A percentile compares a stretch with the other conserved stretches of the same genome.
Conservation (phyloP, 176 grass and related monocot genomes). For the Neostapfia colusana region DNA sequence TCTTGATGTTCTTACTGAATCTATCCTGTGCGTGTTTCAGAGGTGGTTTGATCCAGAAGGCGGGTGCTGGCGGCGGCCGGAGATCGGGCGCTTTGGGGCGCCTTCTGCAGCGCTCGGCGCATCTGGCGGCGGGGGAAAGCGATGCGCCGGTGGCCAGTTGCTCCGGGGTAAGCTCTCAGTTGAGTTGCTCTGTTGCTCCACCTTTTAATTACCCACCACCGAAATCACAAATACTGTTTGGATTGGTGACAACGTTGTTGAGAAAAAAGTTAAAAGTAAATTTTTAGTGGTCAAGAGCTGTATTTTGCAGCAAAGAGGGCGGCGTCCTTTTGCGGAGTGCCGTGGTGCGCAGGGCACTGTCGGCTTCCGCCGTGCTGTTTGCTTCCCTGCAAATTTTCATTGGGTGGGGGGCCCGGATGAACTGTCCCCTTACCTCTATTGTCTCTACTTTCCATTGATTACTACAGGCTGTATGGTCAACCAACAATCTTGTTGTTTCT, state of each 20-base stretch:
- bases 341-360: constrained; percentile 45
- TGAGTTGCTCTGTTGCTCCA: constrained; percentile 18
- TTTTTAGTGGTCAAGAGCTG: constrained; percentile 38
- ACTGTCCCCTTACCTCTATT: constrained; percentile 27
- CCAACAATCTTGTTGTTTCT: constrained; percentile 52
- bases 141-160: constrained; percentile 53
- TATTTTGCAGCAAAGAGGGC: constrained; percentile 19
- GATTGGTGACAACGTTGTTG: constrained; percentile 7
- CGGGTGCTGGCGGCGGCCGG: constrained; percentile 36
- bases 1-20: background rate
- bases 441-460: constrained; percentile 37
- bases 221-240: constrained; percentile 1
- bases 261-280: background rate
- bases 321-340: constrained; percentile 48
- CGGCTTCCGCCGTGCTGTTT: constrained; percentile 10
- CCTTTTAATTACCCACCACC: background rate
- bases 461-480: constrained; percentile 36
- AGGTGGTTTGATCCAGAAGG: constrained; percentile 68
- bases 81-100: constrained; percentile 32
- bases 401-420: constrained; percentile 32
- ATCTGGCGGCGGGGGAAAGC: constrained; percentile 23
- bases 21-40: constrained; percentile 41
- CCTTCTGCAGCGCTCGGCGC: constrained; percentile 34
- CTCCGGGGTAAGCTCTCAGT: constrained; percentile 49
- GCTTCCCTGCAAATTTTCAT: constrained; percentile 33